Conservation (phyloP, 306 rosid species). For the Vigna angularis region DNA sequence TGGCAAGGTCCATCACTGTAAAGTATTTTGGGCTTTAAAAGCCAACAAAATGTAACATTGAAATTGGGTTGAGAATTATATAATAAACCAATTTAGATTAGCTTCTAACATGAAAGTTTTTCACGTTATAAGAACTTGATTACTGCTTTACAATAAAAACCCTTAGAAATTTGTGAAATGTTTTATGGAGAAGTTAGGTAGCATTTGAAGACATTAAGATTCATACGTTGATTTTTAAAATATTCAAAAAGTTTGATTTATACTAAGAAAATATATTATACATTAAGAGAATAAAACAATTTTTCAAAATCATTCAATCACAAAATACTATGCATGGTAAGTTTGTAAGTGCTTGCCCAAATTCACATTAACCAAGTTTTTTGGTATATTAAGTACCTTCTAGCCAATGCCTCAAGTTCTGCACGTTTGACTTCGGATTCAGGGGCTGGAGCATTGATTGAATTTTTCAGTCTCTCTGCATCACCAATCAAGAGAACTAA, state of each 20-base stretch:
- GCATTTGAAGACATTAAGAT: neutral
- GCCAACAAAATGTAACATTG: neutral
- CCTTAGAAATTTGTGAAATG: neutral
- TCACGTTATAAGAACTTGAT: neutral
- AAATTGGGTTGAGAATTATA: neutral
- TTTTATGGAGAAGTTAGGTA: neutral
- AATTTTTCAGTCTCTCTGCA: constrained; percentile 63
- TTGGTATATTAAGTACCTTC: constrained; percentile 63
- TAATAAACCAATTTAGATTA: neutral
- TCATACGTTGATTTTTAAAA: neutral
- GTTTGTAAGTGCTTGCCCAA: neutral
- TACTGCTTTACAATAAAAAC: neutral
- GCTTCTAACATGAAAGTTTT: neutral
- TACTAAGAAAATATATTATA: neutral
- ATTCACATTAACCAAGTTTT: neutral
- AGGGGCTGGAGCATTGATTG: constrained; percentile 61
- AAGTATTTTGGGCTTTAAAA: no score
- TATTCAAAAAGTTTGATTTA: neutral
- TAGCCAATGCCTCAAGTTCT: constrained; percentile 86
- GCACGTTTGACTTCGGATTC: constrained; percentile 86
- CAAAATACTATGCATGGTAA: no score
- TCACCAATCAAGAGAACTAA: constrained; percentile 82
- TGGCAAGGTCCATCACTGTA: no score
- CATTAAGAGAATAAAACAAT: no score
- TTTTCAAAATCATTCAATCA: no score